Evolutionary conservation across 164 flowering plant species (phyloP).

Genomic region (grape (Vitis vinifera)): ASM3070453v1 NC_081817.1:22521501-22522000

Average conservation of each 20-base stretch:
- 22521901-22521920: neutral
- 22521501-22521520: neutral
- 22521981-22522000: too few species aligned
- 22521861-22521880: neutral
- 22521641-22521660: neutral
- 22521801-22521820: too few species aligned
- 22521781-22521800: too few species aligned
- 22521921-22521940: neutral
- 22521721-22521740: neutral
- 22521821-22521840: neutral
- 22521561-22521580: neutral
- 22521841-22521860: neutral
- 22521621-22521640: too few species aligned
- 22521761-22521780: too few species aligned
- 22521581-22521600: neutral
- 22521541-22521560: neutral
- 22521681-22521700: too few species aligned
- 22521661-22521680: neutral
- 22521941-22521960: neutral
- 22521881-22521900: neutral
- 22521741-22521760: neutral
- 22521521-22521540: neutral
- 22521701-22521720: too few species aligned
- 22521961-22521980: too few species aligned
- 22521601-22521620: too few species aligned